These are phyloP conservation scores for Lablab purpureus DNA, from an alignment of 306 rosid species.

Conservation along the genomic window DNA sequence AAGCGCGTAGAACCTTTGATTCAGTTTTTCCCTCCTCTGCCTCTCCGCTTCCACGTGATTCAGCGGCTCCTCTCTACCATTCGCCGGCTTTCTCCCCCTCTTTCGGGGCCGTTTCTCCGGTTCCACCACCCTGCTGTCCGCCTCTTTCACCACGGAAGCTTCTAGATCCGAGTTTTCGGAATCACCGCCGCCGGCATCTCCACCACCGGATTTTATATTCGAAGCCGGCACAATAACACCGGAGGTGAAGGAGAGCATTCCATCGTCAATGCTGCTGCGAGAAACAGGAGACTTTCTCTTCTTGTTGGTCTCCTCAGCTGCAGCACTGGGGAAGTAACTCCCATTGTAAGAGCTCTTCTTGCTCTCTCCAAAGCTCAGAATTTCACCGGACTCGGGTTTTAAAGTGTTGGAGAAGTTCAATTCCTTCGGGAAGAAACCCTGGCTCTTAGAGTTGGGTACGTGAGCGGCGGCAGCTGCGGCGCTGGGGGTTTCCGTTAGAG, in stretches of 20 bases:
- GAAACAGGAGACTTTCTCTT: constrained; percentile 70
- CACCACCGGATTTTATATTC: constrained; percentile 47
- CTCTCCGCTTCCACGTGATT: constrained; percentile 92
- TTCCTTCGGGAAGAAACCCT: constrained; percentile 69
- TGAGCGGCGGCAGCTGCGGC: constrained; percentile 44
- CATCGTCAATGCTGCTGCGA: constrained; percentile 73
- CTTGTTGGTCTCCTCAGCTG: constrained; percentile 66
- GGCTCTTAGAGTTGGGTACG: constrained; percentile 36
- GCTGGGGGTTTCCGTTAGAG: constrained; percentile 68
- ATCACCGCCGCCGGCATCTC: constrained; percentile 8
- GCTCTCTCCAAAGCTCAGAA: constrained; percentile 78
- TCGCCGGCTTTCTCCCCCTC: constrained; percentile 84
- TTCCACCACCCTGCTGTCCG: constrained; percentile 64
- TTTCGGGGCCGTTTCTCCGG: constrained; percentile 81
- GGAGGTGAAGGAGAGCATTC: constrained; percentile 78
- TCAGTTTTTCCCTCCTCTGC: constrained; percentile 86
- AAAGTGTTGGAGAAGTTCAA: constrained; percentile 68
- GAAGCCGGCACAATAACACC: constrained; percentile 62
- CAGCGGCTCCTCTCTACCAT: constrained; percentile 89
- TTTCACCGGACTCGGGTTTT: constrained; percentile 91
- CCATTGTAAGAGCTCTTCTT: constrained; percentile 59
- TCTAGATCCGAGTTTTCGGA: constrained; percentile 83
- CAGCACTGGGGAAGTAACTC: constrained; percentile 54
- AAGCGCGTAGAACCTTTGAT: constrained; percentile 84
- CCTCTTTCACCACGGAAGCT: constrained; percentile 75